Base-by-base conservation (phyloP, 257 asterid genomes). In the Capsicum baccatum region DNA sequence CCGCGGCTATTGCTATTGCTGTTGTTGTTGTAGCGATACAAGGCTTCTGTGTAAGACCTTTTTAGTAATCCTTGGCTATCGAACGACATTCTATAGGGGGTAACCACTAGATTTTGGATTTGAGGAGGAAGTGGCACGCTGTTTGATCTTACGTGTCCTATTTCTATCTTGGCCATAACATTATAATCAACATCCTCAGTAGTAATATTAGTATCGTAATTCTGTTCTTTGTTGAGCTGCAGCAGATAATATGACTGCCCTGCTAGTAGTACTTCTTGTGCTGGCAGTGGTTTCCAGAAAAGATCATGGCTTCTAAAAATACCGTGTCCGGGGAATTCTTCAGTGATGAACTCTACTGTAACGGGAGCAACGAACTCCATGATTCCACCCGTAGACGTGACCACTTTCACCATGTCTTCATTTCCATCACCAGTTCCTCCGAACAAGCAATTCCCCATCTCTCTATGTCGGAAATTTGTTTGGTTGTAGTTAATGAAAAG, bases 251-350 rank as follows among this genome's bases (percentile, higher is more conserved):
- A 94, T 8, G 94, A 92, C 71, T 94, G 91, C 3, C 99, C 98
- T 6, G 90, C 87, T 79, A 88, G 42, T 85, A 94, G 90, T 6
- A 87, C 66, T 62, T 93, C 89, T 82, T 87, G 86, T 89, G 89
- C 92, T 8, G 95, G 88, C 9, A 95, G 88, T 39, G 98, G 96
- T 80, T 93, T 94, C 98, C 97, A 93, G 94, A 92, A 95, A 37
- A 92, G 91, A 81, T 92, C 97, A 47, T 90, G 94, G 87, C 88
- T 85, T 9, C 89, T 90, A 90, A 92, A 95, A 83, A 95, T 94
- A 0, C 98, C 98, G 81, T 95, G 98, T 73, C 97, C 93, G 0
- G 95, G 93, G 68, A 95, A 95, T 52, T 94, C 97, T 85, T 92
- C 98, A 44, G 93, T 90, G 90, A 95, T 94, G 79, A 90, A 89